Conservation (phyloP, 2,329 filamentous ascomycete species). For the Fusarium concolor region DNA sequence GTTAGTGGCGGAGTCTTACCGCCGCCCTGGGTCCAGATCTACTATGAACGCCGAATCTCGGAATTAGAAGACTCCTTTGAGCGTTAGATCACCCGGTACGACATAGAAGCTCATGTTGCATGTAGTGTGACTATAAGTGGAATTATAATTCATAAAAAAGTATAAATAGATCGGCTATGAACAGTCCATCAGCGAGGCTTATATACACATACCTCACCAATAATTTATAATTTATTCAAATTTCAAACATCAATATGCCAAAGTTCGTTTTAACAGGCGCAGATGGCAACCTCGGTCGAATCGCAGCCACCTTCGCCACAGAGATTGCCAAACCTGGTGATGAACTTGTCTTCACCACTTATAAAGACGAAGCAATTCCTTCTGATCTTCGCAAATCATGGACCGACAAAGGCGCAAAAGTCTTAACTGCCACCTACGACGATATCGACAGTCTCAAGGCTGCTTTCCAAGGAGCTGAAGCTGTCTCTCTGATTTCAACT, state of each 20-base stretch:
- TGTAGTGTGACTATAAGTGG: conserved; percentile 7
- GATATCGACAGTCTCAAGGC: conserved; percentile 39
- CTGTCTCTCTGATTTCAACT: conserved; percentile 42
- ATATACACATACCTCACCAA: neutral
- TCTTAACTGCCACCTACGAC: conserved; percentile 38
- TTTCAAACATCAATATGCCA: conserved; percentile 25
- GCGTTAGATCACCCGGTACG: conserved; percentile 14
- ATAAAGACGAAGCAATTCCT: conserved; percentile 39
- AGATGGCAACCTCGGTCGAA: conserved; percentile 42
- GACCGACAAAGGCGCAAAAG: conserved; percentile 38
- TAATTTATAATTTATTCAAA: neutral
- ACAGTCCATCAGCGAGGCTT: accelerated
- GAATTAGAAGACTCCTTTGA: conserved; percentile 25
- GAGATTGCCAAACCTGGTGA: conserved; percentile 40
- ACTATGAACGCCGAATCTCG: conserved; percentile 13
- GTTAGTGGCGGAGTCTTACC: conserved; percentile 22
- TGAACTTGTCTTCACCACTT: conserved; percentile 41
- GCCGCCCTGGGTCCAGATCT: conserved; percentile 31
- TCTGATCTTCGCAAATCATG: conserved; percentile 26
- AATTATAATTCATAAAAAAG: neutral
- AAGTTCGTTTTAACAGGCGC: conserved; percentile 44
- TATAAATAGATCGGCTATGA: conserved; percentile 1
- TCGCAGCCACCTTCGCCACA: conserved; percentile 39
- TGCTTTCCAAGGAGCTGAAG: conserved; percentile 42
- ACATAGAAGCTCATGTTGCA: neutral